A percentile compares a stretch with the other conserved stretches of the same genome.
These are phyloP conservation scores for Wallacemonas sp. DNA, from an alignment of 208 protist species.

Conservation along the genomic window DNA sequence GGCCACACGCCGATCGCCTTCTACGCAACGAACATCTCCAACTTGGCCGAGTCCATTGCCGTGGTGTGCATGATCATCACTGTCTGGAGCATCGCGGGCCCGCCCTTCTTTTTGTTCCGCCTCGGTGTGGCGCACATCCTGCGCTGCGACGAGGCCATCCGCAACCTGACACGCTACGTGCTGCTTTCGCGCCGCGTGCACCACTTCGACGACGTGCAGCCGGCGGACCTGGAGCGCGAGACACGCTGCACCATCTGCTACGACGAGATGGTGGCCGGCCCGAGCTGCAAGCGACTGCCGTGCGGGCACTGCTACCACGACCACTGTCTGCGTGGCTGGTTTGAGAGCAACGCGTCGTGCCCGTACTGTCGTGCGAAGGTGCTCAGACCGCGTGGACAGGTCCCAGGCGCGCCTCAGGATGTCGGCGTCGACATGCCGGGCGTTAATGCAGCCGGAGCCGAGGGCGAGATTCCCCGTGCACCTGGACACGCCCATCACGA, in stretches of 20 bases:
- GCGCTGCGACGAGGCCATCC: slow-evolving; percentile 36
- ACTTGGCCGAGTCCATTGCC: slow-evolving; percentile 29
- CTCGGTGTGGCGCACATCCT: slow-evolving; percentile 36
- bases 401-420: too few species aligned
- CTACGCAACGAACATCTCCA: slow-evolving; percentile 26
- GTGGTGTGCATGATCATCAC: slow-evolving; percentile 34
- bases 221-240: slow-evolving; percentile 58
- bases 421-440: too few species aligned
- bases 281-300: slow-evolving; percentile 57
- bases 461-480: slow-evolving; percentile 3
- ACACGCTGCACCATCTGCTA: slow-evolving; percentile 84
- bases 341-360: slow-evolving; percentile 78
- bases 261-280: slow-evolving; percentile 65
- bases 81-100: slow-evolving; percentile 32
- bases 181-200: slow-evolving; percentile 37
- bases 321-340: slow-evolving; percentile 71
- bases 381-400: too few species aligned
- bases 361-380: slow-evolving; percentile 83
- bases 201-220: slow-evolving; percentile 35
- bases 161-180: slow-evolving; percentile 38
- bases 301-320: slow-evolving; percentile 89
- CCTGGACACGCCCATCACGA: slow-evolving; percentile 1
- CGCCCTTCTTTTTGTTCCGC: slow-evolving; percentile 60
- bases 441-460: too few species aligned
- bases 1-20: slow-evolving; percentile 39